phyloP scores from a whole-genome alignment of 352 stramenopile genomes.

The Phytophthora europaea region DNA sequence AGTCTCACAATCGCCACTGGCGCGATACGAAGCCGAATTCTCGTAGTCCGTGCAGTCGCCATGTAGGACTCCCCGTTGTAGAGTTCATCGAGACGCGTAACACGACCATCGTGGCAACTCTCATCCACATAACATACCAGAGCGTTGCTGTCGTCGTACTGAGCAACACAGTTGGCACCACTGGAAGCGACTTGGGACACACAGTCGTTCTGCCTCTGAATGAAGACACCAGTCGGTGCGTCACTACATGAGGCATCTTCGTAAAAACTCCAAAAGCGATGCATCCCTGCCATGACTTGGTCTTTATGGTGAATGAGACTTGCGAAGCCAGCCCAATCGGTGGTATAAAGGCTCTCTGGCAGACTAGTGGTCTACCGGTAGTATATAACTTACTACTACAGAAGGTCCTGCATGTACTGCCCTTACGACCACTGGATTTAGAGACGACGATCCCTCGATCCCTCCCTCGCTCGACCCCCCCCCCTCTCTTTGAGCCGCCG shows the following conservation, averaged over 20 bases:
- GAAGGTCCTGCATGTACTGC: too few species aligned
- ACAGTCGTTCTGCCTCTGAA: background rate
- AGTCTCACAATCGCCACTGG: conserved; percentile 5
- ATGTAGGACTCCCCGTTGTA: conserved; percentile 8
- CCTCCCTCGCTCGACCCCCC: too few species aligned
- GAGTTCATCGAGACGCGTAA: conserved; percentile 4
- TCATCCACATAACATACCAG: conserved; percentile 8
- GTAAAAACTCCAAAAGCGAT: conserved; percentile 24
- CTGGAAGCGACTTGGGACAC: background rate
- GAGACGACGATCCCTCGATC: too few species aligned
- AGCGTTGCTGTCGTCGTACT: background rate
- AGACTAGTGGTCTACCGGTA: background rate
- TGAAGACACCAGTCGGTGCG: conserved; percentile 9
- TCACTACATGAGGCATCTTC: conserved; percentile 9
- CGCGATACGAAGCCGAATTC: conserved; percentile 9
- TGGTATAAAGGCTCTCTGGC: background rate
- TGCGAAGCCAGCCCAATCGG: background rate
- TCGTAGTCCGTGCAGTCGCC: conserved; percentile 6
- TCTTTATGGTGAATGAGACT: background rate
- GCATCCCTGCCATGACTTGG: background rate
- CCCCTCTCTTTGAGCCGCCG: too few species aligned
- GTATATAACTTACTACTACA: too few species aligned
- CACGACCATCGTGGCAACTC: conserved; percentile 8
- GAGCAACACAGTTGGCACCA: background rate
- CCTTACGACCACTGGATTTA: too few species aligned